Conservation (phyloP, 805 yeast species). For the Kodamaea hsintzibuensis region DNA sequence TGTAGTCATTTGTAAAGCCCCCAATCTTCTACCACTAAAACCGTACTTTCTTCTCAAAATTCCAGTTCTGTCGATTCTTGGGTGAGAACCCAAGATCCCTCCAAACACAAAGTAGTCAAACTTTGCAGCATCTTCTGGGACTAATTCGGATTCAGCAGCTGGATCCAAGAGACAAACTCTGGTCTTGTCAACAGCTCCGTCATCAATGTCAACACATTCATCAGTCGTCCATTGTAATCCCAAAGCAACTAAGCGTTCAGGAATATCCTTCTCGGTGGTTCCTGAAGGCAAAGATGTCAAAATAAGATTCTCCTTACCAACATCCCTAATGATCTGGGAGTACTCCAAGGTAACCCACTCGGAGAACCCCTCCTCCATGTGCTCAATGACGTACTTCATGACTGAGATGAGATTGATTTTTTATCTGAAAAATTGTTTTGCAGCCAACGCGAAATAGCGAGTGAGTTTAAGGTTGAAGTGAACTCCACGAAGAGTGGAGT, state of each 20-base stretch:
- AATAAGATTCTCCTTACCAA: slow-evolving; percentile 73
- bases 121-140: slow-evolving; percentile 61
- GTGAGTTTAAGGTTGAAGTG: too few relatives aligned
- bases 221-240: slow-evolving; percentile 82
- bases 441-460: not conserved
- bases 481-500: too few relatives aligned
- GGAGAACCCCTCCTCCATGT: slow-evolving; percentile 96
- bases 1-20: slow-evolving; percentile 92
- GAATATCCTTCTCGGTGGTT: slow-evolving; percentile 64
- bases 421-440: not conserved
- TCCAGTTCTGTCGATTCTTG: slow-evolving; percentile 90
- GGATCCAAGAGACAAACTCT: slow-evolving; percentile 89
- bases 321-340: slow-evolving; percentile 75
- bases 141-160: slow-evolving; percentile 70
- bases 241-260: slow-evolving; percentile 54
- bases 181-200: slow-evolving; percentile 41
- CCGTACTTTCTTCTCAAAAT: slow-evolving; percentile 81
- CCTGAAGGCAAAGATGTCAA: slow-evolving; percentile 72
- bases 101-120: slow-evolving; percentile 95
- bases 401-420: slow-evolving; percentile 1
- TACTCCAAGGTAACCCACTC: slow-evolving; percentile 95
- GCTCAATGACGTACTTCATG: slow-evolving; percentile 93
- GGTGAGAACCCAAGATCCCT: slow-evolving; percentile 94
- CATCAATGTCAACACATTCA: slow-evolving; percentile 60
- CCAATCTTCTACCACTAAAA: slow-evolving; percentile 83